Conservation (phyloP, 371 early-diverging fungal species). For the Homolaphlyctis polyrhiza region DNA sequence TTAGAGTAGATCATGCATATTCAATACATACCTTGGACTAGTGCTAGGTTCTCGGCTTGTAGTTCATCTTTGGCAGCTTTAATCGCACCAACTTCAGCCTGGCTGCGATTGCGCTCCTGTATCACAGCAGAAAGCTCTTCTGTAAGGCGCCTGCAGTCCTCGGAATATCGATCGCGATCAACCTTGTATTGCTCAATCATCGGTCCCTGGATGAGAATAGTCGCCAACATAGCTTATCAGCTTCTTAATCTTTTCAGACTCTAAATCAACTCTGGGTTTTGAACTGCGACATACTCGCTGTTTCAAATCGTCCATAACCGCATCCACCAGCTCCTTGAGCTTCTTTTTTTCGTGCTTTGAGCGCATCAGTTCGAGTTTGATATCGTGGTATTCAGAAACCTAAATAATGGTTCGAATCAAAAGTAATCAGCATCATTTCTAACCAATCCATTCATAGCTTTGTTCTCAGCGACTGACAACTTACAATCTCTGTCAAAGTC, state of each 20-base stretch:
- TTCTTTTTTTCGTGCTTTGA: constrained; percentile 41
- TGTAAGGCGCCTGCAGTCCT: constrained; percentile 30
- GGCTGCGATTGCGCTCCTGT: constrained; percentile 9
- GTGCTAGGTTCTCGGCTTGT: constrained; percentile 17
- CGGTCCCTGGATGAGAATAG: constrained; percentile 20
- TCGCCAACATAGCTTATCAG: not conserved
- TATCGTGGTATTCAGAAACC: constrained; percentile 53
- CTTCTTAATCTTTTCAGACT: not conserved
- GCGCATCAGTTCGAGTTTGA: constrained; percentile 46
- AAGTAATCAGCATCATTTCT: not conserved
- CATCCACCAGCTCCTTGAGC: constrained; percentile 24
- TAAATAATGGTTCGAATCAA: constrained; percentile 21
- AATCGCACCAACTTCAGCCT: constrained; percentile 9
- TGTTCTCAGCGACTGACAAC: constrained; percentile 29
- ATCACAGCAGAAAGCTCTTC: constrained; percentile 21
- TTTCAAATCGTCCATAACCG: constrained; percentile 8
- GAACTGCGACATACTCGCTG: too few species aligned
- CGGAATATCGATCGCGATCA: constrained; percentile 26
- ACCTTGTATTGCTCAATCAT: constrained; percentile 18
- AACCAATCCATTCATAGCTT: not conserved
- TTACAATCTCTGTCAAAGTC: constrained; percentile 60
- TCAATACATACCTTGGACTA: constrained; percentile 21
- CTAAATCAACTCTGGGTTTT: not conserved
- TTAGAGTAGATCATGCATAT: too few species aligned
- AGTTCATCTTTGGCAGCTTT: constrained; percentile 19